These are phyloP conservation scores for Xylaria sp. DNA, from an alignment of 2,329 filamentous ascomycete genomes.

Conservation along the genomic window DNA sequence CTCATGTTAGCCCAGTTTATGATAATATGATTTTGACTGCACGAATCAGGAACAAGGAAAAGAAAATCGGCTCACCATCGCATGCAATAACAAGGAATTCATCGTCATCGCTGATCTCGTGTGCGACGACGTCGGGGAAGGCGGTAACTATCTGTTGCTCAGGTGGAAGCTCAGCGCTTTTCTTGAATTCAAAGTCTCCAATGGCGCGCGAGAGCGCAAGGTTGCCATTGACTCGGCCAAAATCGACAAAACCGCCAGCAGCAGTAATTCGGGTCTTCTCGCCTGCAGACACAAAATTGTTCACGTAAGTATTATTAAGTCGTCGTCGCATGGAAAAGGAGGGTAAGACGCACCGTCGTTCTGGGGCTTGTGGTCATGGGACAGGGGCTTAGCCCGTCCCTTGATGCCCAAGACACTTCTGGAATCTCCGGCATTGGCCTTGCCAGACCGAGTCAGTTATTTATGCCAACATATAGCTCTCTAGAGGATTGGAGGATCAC, in stretches of 20 bases:
- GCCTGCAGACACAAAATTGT: conserved; percentile 44
- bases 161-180: conserved; percentile 92
- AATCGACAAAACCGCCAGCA: conserved; percentile 96
- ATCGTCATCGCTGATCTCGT: conserved; percentile 87
- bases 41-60: not conserved
- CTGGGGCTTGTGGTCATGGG: conserved; percentile 98
- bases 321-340: not conserved
- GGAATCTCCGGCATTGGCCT: conserved; percentile 98
- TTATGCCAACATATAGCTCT: conserved; percentile 11
- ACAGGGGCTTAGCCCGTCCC: conserved; percentile 92
- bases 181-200: conserved; percentile 99
- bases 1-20: conserved; percentile 6
- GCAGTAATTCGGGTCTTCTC: conserved; percentile 96
- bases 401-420: conserved; percentile 93
- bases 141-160: conserved; percentile 98
- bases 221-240: conserved; percentile 97
- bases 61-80: conserved; percentile 60
- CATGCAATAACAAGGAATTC: conserved; percentile 93
- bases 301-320: conserved; percentile 6
- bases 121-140: conserved; percentile 86
- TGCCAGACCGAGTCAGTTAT: conserved; percentile 26
- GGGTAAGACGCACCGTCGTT: conserved; percentile 68
- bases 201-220: conserved; percentile 94
- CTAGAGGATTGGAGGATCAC: conserved; percentile 38
- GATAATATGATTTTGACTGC: not conserved